Conservation (phyloP, 2,329 filamentous ascomycete species). For the Talaromyces funiculosus region DNA sequence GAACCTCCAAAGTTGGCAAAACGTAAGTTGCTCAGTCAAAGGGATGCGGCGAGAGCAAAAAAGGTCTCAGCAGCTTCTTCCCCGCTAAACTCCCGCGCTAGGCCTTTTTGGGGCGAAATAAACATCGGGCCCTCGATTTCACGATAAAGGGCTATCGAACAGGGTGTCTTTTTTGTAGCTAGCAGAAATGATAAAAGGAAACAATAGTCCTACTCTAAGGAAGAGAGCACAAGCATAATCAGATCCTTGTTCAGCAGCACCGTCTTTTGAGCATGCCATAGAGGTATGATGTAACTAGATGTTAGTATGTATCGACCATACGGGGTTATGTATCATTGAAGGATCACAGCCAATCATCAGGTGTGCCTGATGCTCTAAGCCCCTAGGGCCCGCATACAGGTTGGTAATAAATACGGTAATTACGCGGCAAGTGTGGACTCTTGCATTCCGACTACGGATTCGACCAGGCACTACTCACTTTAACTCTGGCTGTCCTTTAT, state of each 20-base stretch:
- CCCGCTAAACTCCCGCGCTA: slow-evolving; percentile 9
- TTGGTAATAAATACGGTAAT: slow-evolving; percentile 7
- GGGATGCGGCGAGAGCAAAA: slow-evolving; percentile 3
- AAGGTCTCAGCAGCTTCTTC: slow-evolving; percentile 9
- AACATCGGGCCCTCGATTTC: background rate
- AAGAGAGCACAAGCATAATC: background rate
- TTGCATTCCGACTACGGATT: background rate
- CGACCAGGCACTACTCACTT: background rate
- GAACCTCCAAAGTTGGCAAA: background rate
- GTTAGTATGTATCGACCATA: background rate
- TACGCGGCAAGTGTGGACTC: slow-evolving; percentile 5
- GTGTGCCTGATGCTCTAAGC: background rate
- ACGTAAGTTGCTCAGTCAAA: background rate
- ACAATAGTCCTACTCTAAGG: background rate
- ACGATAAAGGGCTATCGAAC: background rate
- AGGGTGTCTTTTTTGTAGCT: background rate
- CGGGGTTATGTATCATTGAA: background rate
- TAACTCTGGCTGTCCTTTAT: background rate
- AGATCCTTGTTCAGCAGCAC: background rate
- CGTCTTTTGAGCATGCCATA: background rate
- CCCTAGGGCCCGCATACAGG: background rate
- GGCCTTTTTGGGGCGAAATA: slow-evolving; percentile 4
- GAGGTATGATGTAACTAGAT: slow-evolving; percentile 2
- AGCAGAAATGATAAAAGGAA: background rate
- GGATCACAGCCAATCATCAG: background rate